phyloP scores from a whole-genome alignment of 2,329 filamentous ascomycete genomes.

The Leptographium radiaticola region DNA sequence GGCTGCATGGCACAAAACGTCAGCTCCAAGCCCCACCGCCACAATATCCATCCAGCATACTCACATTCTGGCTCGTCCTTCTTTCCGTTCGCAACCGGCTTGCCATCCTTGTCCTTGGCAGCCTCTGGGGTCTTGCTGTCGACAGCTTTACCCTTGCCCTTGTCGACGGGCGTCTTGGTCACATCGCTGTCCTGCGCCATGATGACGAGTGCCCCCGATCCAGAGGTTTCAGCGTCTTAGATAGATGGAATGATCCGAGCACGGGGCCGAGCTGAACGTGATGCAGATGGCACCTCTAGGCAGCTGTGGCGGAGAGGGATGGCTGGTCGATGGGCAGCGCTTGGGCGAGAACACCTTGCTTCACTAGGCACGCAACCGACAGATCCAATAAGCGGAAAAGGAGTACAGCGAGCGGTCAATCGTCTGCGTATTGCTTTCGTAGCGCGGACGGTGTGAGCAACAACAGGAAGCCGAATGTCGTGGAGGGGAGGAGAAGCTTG shows the following conservation, averaged over 20 bases:
- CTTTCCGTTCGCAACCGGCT: slow-evolving; percentile 57
- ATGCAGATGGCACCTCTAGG: neutral
- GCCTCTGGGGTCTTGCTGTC: slow-evolving; percentile 49
- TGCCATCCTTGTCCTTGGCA: slow-evolving; percentile 56
- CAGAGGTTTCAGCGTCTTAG: too few relatives aligned
- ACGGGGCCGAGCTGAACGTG: neutral
- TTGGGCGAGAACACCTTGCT: neutral
- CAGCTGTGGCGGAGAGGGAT: neutral
- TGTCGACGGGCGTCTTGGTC: slow-evolving; percentile 58
- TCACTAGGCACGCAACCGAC: neutral
- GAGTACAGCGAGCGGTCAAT: neutral
- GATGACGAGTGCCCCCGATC: slow-evolving; percentile 8
- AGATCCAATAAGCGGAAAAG: neutral
- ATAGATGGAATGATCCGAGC: neutral
- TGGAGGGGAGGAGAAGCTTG: slow-evolving; percentile 9
- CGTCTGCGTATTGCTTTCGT: neutral
- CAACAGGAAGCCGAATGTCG: neutral
- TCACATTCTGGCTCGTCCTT: slow-evolving; percentile 52
- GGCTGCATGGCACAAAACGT: slow-evolving; percentile 19
- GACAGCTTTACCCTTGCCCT: slow-evolving; percentile 89
- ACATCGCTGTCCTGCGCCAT: slow-evolving; percentile 94
- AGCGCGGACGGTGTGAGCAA: neutral
- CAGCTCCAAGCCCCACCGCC: neutral
- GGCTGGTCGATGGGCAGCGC: neutral
- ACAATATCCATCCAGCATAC: slow-evolving; percentile 11